Percentiles rank a stretch among this genome's conserved stretches.
These are phyloP conservation scores for Chenopodium album DNA, from an alignment of 148 eudicot genomes.

Conservation along the genomic window DNA sequence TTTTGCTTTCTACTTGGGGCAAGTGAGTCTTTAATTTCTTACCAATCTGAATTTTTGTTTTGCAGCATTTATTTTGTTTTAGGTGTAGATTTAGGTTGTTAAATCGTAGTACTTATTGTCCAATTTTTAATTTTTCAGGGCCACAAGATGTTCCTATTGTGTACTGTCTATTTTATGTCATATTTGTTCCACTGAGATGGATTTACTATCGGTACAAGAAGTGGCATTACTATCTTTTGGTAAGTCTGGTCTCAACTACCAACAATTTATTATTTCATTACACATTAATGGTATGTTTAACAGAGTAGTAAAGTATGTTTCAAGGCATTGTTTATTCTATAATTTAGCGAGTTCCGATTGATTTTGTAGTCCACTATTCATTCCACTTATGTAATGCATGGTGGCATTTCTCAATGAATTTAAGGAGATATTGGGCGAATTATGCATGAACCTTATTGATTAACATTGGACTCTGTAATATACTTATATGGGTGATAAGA, in stretches of 20 bases:
- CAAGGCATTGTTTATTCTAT: background rate
- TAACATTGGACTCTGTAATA: too few species aligned
- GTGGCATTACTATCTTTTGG: slow-evolving; percentile 98
- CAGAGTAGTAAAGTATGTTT: background rate
- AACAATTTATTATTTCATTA: background rate
- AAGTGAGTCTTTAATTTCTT: slow-evolving; percentile 56
- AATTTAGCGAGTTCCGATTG: too few species aligned
- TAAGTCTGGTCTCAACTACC: slow-evolving; percentile 31
- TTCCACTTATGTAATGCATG: background rate
- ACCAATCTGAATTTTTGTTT: background rate
- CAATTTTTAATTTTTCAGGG: slow-evolving; percentile 44
- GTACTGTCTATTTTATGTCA: slow-evolving; percentile 78
- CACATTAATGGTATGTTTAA: too few species aligned
- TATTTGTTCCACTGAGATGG: slow-evolving; percentile 91
- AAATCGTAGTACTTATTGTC: slow-evolving; percentile 1
- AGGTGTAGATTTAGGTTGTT: background rate
- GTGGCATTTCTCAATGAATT: background rate
- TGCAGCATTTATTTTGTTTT: background rate
- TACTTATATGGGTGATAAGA: background rate
- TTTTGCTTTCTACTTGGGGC: slow-evolving; percentile 97
- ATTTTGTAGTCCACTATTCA: too few species aligned
- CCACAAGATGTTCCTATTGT: slow-evolving; percentile 92
- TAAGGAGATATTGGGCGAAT: too few species aligned
- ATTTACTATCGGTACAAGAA: slow-evolving; percentile 93
- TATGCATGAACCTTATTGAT: too few species aligned